Conservation (phyloP, 2,329 filamentous ascomycete genomes). For the Domatiomyces catenatus region DNA sequence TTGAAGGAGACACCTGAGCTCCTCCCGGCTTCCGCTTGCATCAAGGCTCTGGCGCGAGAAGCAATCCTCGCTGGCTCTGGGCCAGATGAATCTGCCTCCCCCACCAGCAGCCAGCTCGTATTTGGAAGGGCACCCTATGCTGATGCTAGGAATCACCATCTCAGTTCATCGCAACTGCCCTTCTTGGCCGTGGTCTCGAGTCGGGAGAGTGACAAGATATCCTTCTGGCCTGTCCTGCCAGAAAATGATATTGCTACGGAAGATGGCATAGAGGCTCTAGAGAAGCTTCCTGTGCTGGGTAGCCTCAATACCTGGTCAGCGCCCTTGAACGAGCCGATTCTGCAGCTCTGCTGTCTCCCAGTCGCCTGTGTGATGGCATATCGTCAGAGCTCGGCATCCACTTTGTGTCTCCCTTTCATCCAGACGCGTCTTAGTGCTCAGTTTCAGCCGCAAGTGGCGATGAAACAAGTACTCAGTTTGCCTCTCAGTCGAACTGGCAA, state of each 20-base stretch:
- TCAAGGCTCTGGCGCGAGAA: slow-evolving; percentile 5
- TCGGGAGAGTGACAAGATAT: background rate
- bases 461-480: slow-evolving; percentile 33
- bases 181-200: background rate
- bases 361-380: slow-evolving; percentile 37
- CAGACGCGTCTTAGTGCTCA: slow-evolving; percentile 6
- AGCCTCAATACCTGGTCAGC: background rate
- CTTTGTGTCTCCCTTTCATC: slow-evolving; percentile 32
- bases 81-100: too few relatives aligned
- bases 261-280: slow-evolving; percentile 5
- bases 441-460: slow-evolving; percentile 30
- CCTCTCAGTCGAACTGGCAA: slow-evolving; percentile 29
- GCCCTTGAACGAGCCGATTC: slow-evolving; percentile 28
- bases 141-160: background rate
- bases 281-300: slow-evolving; percentile 3
- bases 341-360: slow-evolving; percentile 39
- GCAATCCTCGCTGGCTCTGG: too few relatives aligned
- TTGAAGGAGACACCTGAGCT: slow-evolving; percentile 4
- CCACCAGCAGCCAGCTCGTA: too few relatives aligned
- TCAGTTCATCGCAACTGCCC: background rate
- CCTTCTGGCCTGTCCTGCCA: background rate
- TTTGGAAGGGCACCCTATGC: background rate
- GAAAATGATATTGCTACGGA: background rate
- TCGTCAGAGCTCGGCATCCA: slow-evolving; percentile 28
- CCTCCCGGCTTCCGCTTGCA: slow-evolving; percentile 6